Percentiles rank a stretch among this genome's conserved stretches.
These are phyloP conservation scores for Fusarium duplospermum DNA, from an alignment of 2,329 filamentous ascomycete species.

Conservation along the genomic window DNA sequence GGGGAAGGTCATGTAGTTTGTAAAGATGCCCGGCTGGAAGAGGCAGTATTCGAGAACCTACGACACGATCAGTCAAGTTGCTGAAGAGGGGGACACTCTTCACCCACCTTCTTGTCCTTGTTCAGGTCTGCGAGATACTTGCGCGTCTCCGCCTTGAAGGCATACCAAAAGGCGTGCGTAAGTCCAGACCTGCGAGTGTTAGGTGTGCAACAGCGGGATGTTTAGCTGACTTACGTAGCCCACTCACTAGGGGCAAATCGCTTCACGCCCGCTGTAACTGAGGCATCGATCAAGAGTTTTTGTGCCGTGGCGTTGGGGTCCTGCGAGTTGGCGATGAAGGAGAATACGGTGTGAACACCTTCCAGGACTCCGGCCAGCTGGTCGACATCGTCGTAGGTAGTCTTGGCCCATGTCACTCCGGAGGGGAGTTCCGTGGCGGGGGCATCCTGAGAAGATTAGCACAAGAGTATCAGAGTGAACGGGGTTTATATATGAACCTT, in stretches of 20 bases:
- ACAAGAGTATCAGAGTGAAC: rapidly evolving
- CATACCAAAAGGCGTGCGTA: constrained; percentile 28
- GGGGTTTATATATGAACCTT: constrained; percentile 46
- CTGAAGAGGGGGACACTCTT: rapidly evolving
- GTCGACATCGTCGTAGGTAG: constrained; percentile 49
- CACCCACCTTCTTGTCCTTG: constrained; percentile 53
- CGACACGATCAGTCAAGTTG: rapidly evolving
- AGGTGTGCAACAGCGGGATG: rapidly evolving
- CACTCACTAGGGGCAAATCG: constrained; percentile 73
- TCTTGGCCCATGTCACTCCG: constrained; percentile 16
- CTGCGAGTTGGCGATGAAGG: constrained; percentile 56
- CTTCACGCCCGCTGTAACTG: constrained; percentile 67
- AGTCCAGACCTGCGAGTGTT: constrained; percentile 10
- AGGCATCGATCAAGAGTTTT: constrained; percentile 64
- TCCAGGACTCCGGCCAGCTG: constrained; percentile 53
- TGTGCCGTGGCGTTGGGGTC: constrained; percentile 50
- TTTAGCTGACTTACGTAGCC: constrained; percentile 47
- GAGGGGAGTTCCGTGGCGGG: constrained; percentile 5
- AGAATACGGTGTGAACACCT: constrained; percentile 65
- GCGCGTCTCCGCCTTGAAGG: constrained; percentile 59
- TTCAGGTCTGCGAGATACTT: constrained; percentile 65
- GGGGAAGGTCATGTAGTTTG: constrained; percentile 66
- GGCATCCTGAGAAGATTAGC: constrained; percentile 15
- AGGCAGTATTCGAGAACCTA: constrained; percentile 67
- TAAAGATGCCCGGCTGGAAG: constrained; percentile 66